phyloP scores from a whole-genome alignment of 805 yeast genomes.

The Henningerozyma blattae region DNA sequence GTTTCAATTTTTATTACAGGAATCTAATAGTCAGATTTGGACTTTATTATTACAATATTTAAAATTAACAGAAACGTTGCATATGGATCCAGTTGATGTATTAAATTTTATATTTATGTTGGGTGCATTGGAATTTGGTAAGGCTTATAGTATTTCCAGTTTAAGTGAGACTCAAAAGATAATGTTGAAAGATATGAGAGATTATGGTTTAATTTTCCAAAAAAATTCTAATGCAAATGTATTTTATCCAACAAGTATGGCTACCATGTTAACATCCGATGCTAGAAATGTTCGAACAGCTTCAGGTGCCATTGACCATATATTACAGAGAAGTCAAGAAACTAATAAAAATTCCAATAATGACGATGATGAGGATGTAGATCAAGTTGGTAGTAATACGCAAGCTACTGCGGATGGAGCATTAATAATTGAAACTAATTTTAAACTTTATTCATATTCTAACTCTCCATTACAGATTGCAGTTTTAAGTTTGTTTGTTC shows the following conservation, averaged over 20 bases:
- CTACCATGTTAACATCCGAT: slow-evolving; percentile 84
- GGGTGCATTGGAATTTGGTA: slow-evolving; percentile 86
- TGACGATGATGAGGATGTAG: slow-evolving; percentile 16
- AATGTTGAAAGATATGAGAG: slow-evolving; percentile 82
- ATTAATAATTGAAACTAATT: slow-evolving; percentile 84
- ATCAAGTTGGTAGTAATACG: slow-evolving; percentile 13
- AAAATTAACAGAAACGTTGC: slow-evolving; percentile 67
- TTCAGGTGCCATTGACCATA: slow-evolving; percentile 62
- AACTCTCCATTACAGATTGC: slow-evolving; percentile 93
- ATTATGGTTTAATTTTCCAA: slow-evolving; percentile 81
- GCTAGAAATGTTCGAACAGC: slow-evolving; percentile 60
- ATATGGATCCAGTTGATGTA: slow-evolving; percentile 95
- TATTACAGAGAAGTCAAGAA: slow-evolving; percentile 27
- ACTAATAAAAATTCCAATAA: slow-evolving; percentile 5
- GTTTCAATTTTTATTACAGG: slow-evolving; percentile 87
- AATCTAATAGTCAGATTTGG: slow-evolving; percentile 92
- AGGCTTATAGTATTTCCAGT: slow-evolving; percentile 61
- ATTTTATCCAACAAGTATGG: slow-evolving; percentile 84
- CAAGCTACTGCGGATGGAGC: slow-evolving; percentile 40
- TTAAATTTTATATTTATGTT: slow-evolving; percentile 85
- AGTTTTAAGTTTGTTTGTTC: slow-evolving; percentile 77
- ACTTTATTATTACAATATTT: slow-evolving; percentile 77
- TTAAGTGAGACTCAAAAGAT: slow-evolving; percentile 70
- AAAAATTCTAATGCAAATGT: slow-evolving; percentile 42
- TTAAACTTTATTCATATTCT: slow-evolving; percentile 85